Percentiles rank a stretch among this genome's conserved stretches.
These are phyloP conservation scores for Salix suchowensis DNA, from an alignment of 345 rosid species.

Conservation along the genomic window DNA sequence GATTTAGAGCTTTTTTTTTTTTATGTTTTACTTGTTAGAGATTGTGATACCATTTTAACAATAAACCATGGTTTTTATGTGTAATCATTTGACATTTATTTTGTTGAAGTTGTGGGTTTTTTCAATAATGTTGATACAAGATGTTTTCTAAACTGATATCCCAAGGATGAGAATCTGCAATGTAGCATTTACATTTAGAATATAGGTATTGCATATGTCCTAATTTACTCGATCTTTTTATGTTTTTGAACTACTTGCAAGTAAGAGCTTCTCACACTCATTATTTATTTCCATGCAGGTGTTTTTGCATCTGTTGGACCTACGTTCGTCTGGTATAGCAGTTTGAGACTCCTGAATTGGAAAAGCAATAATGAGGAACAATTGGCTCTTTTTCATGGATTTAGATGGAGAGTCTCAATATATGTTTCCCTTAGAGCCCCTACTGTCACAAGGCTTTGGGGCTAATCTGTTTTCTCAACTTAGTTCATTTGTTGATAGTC, in stretches of 20 bases:
- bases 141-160: not conserved
- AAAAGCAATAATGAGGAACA: conserved; percentile 32
- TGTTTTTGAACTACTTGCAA: not conserved
- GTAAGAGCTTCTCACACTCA: not conserved
- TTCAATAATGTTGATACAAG: not conserved
- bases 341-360: conserved; percentile 15
- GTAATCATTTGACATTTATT: not conserved
- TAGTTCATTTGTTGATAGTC: conserved; percentile 29
- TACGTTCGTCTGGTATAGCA: not conserved
- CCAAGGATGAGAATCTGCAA: not conserved
- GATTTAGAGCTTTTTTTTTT: not conserved
- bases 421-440: conserved; percentile 44
- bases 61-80: too few species aligned
- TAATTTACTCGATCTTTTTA: not conserved
- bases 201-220: not conserved
- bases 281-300: conserved; percentile 5
- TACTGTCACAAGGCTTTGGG: conserved; percentile 36
- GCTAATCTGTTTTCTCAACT: conserved; percentile 38
- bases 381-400: conserved; percentile 46
- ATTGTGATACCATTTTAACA: not conserved
- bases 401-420: conserved; percentile 40
- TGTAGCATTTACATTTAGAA: not conserved
- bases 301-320: not conserved
- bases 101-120: not conserved
- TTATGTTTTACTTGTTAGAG: too few species aligned